These are phyloP conservation scores for Crassisporium funariophilum DNA, from an alignment of 768 basidiomycete genomes.

Conservation along the genomic window DNA sequence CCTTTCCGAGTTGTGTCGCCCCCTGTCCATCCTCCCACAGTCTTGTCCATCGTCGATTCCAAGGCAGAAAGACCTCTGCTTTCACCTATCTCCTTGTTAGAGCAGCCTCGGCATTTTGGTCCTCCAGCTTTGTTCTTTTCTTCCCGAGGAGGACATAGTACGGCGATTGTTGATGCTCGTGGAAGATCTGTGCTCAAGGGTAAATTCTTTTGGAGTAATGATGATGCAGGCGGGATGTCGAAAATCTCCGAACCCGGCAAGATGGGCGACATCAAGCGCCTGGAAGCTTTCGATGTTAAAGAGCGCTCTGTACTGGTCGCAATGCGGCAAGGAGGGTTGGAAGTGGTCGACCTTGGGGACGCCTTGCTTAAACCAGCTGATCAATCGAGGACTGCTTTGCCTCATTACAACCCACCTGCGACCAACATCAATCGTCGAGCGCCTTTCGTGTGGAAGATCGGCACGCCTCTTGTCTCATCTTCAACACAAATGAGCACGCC, in stretches of 20 bases:
- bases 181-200: constrained; percentile 84
- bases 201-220: constrained; percentile 76
- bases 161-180: constrained; percentile 83
- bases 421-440: constrained; percentile 67
- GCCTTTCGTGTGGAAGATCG: constrained; percentile 84
- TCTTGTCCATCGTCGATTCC: constrained; percentile 8
- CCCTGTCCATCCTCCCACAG: constrained; percentile 20
- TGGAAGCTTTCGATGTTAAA: constrained; percentile 81
- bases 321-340: constrained; percentile 84
- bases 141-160: constrained; percentile 88
- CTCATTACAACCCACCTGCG: constrained; percentile 64
- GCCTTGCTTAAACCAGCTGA: constrained; percentile 81
- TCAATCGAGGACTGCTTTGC: constrained; percentile 71
- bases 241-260: constrained; percentile 38
- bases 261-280: constrained; percentile 80
- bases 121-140: constrained; percentile 88
- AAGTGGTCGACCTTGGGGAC: constrained; percentile 79
- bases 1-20: constrained; percentile 64
- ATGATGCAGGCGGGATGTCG: constrained; percentile 54
- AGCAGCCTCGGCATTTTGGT: constrained; percentile 82
- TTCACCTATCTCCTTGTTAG: constrained; percentile 71
- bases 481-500: constrained; percentile 36
- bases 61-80: constrained; percentile 59
- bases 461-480: constrained; percentile 55
- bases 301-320: constrained; percentile 80